These are phyloP conservation scores for Candida sonorensis DNA, from an alignment of 805 yeast species.

Conservation along the genomic window DNA sequence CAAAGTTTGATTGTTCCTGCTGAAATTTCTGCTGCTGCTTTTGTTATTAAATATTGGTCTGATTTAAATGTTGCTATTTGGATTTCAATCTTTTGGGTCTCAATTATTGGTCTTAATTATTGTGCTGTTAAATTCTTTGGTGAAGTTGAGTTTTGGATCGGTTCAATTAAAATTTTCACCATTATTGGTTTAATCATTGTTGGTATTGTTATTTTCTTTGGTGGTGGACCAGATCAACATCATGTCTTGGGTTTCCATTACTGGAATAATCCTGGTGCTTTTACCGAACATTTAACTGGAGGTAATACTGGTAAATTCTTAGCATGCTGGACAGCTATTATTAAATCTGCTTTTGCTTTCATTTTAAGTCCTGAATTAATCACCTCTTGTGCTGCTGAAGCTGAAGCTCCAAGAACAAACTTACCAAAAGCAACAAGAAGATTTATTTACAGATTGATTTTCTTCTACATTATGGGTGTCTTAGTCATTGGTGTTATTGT, in stretches of 20 bases:
- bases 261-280: slow-evolving; percentile 35
- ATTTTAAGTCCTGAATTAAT: slow-evolving; percentile 33
- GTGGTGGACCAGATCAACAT: slow-evolving; percentile 51
- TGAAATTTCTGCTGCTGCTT: slow-evolving; percentile 60
- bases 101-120: slow-evolving; percentile 40
- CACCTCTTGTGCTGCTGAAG: slow-evolving; percentile 27
- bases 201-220: slow-evolving; percentile 53
- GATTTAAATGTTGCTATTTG: slow-evolving; percentile 53
- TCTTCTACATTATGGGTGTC: slow-evolving; percentile 27
- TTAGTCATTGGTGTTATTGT: slow-evolving; percentile 46
- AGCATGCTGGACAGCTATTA: slow-evolving; percentile 56
- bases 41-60: slow-evolving; percentile 57
- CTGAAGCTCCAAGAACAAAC: slow-evolving; percentile 25
- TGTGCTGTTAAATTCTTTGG: slow-evolving; percentile 44
- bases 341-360: slow-evolving; percentile 61
- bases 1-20: slow-evolving; percentile 49
- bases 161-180: slow-evolving; percentile 56
- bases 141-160: slow-evolving; percentile 62
- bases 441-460: slow-evolving; percentile 25
- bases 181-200: slow-evolving; percentile 55
- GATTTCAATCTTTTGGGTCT: slow-evolving; percentile 46
- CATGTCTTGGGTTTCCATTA: slow-evolving; percentile 40
- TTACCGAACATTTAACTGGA: slow-evolving; percentile 38
- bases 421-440: slow-evolving; percentile 28
- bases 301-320: slow-evolving; percentile 59